A percentile compares a stretch with the other conserved stretches of the same genome.
Evolutionary conservation across 106 monocot species (phyloP).

Genomic region (Acanthochlamys bracteata): DNA sequence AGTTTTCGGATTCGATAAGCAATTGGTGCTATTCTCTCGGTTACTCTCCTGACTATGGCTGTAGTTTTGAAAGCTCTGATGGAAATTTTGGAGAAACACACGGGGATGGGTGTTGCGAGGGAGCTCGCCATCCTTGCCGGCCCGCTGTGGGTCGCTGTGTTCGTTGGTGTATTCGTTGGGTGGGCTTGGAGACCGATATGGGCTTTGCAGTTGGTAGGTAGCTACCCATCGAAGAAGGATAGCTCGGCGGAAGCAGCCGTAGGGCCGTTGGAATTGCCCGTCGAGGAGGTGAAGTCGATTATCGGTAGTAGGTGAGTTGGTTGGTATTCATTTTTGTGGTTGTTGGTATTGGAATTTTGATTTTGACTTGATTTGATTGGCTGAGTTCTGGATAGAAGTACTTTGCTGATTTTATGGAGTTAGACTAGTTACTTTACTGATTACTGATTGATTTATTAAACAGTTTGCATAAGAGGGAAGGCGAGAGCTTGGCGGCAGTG

Average conservation of each 20-base stretch:
- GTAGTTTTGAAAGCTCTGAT: slow-evolving; percentile 35
- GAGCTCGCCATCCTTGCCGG: slow-evolving; percentile 52
- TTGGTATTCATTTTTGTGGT: too few species aligned
- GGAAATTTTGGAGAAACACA: slow-evolving; percentile 41
- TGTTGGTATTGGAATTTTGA: too few species aligned
- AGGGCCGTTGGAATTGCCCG: neutral
- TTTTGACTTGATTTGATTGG: too few species aligned
- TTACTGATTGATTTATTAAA: neutral
- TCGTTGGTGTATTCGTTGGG: slow-evolving; percentile 58
- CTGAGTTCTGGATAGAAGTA: too few species aligned
- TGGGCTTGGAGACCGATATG: slow-evolving; percentile 78
- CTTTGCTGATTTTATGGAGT: too few species aligned
- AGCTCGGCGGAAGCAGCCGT: slow-evolving; percentile 2
- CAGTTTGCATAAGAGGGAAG: slow-evolving; percentile 6
- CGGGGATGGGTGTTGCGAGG: slow-evolving; percentile 19
- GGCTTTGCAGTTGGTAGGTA: neutral
- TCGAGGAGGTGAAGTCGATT: too few species aligned
- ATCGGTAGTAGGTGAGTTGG: too few species aligned
- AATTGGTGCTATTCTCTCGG: neutral
- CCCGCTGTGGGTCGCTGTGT: slow-evolving; percentile 54
- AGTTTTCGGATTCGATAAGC: neutral
- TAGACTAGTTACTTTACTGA: too few species aligned
- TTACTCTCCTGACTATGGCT: slow-evolving; percentile 23
- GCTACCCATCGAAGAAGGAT: neutral
- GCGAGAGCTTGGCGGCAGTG: slow-evolving; percentile 36